Evolutionary conservation across 1,139 yeast species (phyloP).

Genomic region (Saccharomyces hybrid): DNA sequence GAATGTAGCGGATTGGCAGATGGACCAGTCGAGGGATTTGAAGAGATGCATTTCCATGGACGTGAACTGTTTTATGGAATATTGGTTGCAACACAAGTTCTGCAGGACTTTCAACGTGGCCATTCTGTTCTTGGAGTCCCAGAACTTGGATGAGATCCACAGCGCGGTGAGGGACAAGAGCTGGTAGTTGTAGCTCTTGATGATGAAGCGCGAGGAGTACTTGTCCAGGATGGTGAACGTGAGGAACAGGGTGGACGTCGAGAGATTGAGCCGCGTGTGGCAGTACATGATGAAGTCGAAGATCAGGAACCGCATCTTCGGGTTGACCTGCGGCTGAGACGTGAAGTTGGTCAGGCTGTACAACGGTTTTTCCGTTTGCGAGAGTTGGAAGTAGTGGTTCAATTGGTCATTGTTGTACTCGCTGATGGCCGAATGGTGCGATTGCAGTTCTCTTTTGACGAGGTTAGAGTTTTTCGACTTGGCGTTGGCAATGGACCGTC

Average conservation of each 20-base stretch:
- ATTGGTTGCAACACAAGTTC: slow-evolving; percentile 51
- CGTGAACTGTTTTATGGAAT: slow-evolving; percentile 50
- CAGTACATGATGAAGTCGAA: slow-evolving; percentile 82
- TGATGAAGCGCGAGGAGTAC: slow-evolving; percentile 80
- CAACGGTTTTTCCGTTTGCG: slow-evolving; percentile 4
- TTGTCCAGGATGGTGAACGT: slow-evolving; percentile 83
- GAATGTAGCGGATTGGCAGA: slow-evolving; percentile 42
- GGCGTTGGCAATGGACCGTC: slow-evolving; percentile 12
- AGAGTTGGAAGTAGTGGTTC: slow-evolving; percentile 8
- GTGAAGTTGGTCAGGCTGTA: slow-evolving; percentile 10
- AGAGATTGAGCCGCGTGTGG: slow-evolving; percentile 68
- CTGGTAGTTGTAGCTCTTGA: slow-evolving; percentile 57
- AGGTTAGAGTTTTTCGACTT: slow-evolving; percentile 14
- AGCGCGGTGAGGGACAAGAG: slow-evolving; percentile 61
- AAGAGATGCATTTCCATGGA: slow-evolving; percentile 64
- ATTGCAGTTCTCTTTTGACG: slow-evolving; percentile 12
- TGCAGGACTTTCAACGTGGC: slow-evolving; percentile 47
- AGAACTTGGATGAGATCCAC: slow-evolving; percentile 68
- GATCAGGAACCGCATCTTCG: slow-evolving; percentile 33
- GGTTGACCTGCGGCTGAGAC: slow-evolving; percentile 20
- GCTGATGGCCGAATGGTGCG: slow-evolving; percentile 14
- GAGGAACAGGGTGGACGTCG: slow-evolving; percentile 71
- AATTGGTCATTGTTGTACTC: slow-evolving; percentile 16
- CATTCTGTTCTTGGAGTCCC: slow-evolving; percentile 60
- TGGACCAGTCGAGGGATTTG: slow-evolving; percentile 33